phyloP scores from a whole-genome alignment of 139 green algal species.

The Spirogloea muscicola region DNA sequence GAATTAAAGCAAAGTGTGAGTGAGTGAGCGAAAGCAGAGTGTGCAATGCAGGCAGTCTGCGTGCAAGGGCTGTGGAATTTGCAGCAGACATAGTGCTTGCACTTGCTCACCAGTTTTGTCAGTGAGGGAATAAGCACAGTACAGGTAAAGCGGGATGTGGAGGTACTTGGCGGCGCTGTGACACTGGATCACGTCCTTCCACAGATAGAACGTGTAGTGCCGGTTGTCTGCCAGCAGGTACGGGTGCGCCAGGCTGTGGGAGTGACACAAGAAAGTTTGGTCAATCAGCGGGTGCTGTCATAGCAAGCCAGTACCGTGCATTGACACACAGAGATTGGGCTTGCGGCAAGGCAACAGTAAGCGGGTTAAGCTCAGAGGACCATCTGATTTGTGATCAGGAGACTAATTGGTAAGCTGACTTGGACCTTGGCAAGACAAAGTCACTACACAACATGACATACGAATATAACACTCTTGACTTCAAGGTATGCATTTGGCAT shows the following conservation, averaged over 20 bases:
- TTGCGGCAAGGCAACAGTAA: not conserved
- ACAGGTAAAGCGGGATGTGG: conserved; percentile 58
- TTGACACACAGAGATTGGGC: not conserved
- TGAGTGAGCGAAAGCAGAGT: not conserved
- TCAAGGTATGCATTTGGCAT: not conserved
- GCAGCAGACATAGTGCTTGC: too few species aligned
- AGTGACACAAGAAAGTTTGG: too few species aligned
- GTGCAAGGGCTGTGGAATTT: too few species aligned
- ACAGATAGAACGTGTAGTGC: conserved; percentile 93
- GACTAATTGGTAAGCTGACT: not conserved
- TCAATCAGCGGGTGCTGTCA: too few species aligned
- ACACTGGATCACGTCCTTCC: conserved; percentile 59
- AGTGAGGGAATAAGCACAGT: not conserved
- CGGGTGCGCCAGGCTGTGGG: conserved; percentile 73
- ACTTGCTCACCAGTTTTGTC: too few species aligned
- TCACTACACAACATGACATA: not conserved
- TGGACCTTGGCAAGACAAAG: not conserved
- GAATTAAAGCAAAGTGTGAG: not conserved
- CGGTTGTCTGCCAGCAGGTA: conserved; percentile 93
- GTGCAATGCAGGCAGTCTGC: not conserved
- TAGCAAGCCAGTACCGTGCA: too few species aligned
- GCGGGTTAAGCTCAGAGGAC: not conserved
- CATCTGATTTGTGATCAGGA: not conserved
- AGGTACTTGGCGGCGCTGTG: conserved; percentile 35
- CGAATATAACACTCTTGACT: not conserved